Evolutionary conservation across 164 flowering plant genomes (phyloP).

Genomic region (Magnolia officinalis): DNA sequence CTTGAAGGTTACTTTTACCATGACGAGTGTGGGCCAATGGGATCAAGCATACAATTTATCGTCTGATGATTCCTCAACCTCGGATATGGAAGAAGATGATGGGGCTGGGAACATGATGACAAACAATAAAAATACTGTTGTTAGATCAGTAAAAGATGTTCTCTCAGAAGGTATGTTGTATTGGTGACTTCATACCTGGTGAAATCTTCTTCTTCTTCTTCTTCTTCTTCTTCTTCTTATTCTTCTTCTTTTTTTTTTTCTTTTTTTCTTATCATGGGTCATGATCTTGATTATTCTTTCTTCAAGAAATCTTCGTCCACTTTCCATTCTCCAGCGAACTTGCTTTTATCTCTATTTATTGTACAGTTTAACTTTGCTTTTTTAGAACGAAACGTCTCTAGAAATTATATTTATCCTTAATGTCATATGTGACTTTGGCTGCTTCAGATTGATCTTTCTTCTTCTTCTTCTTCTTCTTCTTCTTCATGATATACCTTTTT

Average conservation of each 20-base stretch:
- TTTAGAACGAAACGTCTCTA: too few relatives aligned
- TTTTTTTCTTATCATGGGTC: too few relatives aligned
- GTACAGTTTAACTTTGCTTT: too few relatives aligned
- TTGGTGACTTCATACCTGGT: not conserved
- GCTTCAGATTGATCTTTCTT: too few relatives aligned
- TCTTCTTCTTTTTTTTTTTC: not conserved
- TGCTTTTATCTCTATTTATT: too few relatives aligned
- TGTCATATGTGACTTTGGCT: too few relatives aligned
- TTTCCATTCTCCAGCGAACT: too few relatives aligned
- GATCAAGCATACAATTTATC: conserved; percentile 24
- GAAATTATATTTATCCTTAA: too few relatives aligned
- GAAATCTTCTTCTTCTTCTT: not conserved
- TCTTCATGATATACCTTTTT: too few relatives aligned
- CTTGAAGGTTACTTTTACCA: not conserved
- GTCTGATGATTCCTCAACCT: conserved; percentile 34
- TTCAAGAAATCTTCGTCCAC: too few relatives aligned
- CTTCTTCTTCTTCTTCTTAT: not conserved
- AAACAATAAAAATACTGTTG: not conserved
- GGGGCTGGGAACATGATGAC: conserved; percentile 17
- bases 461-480: too few relatives aligned
- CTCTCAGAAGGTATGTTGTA: conserved; percentile 33
- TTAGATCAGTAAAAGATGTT: conserved; percentile 18
- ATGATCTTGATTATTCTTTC: too few relatives aligned
- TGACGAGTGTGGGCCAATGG: conserved; percentile 7
- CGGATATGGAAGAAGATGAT: conserved; percentile 25